Percentiles rank a stretch among this genome's conserved stretches.
Evolutionary conservation across 2,329 filamentous ascomycete genomes (phyloP).

Genomic region (Coniochaeta sp.): DNA sequence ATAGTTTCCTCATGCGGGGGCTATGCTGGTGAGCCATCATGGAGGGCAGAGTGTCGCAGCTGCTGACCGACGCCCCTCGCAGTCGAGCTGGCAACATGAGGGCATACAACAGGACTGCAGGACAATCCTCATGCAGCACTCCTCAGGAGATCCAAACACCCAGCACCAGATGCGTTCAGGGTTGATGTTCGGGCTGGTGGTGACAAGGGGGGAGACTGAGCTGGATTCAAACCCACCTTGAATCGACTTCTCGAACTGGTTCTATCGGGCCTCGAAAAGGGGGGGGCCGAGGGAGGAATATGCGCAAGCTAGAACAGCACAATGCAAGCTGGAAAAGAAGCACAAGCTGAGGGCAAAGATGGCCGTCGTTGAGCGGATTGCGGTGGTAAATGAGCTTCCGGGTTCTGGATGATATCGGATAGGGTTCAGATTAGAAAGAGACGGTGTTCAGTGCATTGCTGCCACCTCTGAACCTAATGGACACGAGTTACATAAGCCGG

Average conservation of each 20-base stretch:
- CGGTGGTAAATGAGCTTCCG: background rate
- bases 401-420: background rate
- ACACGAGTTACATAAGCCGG: conserved; percentile 14
- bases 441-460: conserved; percentile 4
- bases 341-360: background rate
- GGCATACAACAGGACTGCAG: too few relatives aligned
- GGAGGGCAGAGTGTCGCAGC: too few relatives aligned
- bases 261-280: background rate
- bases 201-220: background rate
- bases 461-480: conserved; percentile 6
- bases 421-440: conserved; percentile 1
- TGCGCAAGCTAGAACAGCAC: too few relatives aligned
- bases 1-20: background rate
- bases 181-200: background rate
- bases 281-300: background rate
- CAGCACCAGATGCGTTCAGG: too few relatives aligned
- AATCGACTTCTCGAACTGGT: background rate
- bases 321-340: background rate
- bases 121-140: too few relatives aligned
- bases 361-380: background rate
- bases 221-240: background rate
- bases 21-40: background rate
- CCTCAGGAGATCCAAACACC: too few relatives aligned
- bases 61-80: background rate
- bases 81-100: too few relatives aligned